Base-by-base conservation (phyloP, 208 protist genomes). In the Balamuthia mandrillaris region DNA sequence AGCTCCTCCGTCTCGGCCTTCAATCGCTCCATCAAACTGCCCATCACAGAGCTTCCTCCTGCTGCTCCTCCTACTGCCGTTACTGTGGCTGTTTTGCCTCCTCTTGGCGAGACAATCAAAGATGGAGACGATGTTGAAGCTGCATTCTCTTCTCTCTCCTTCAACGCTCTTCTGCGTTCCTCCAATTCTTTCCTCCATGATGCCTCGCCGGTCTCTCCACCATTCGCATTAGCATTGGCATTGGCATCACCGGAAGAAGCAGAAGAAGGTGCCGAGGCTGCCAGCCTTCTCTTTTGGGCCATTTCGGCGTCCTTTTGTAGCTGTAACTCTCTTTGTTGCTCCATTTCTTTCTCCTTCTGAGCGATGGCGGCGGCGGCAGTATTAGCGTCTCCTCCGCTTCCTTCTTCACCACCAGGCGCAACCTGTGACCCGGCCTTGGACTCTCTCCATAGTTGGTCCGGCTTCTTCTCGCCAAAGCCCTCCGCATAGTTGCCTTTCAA, bases 381-480 rank as follows among this genome's bases (percentile, higher is more conserved):
- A 16, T 70, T 39, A n/a, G 21, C 47, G 37, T 70, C 61, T 2
- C 33, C 33, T 10, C 60, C 31, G 24, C 3, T 18, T 21, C 47
- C 61, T 1, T 70, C 61, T 29, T n/a, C 5, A 24, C 18, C 37
- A 16, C 37, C n/a, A 18, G 61, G 31, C 5, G 16, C 31, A 33
- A 24, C 47, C 18, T 39, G 61, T 2, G 35, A 10, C 37, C 61
- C 47, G 5, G 41, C 61, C 33, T 24, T 10, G 61, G 37, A 16
- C 21, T 70, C 61, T 39, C 47, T 70, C 61, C 61, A 70, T 39
- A 45, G 41, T 39, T 70, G 37, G 37, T 70, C 61, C 18, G 61
- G 61, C 61, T 70, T 70, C 61, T 70, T 70, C 35, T 70, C 61
- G 33, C 61, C 61, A 24, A 70, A 70, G 33, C 61, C 56, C 24